phyloP scores from a whole-genome alignment of 2,329 filamentous ascomycete species.

The Ramichloridium luteum region DNA sequence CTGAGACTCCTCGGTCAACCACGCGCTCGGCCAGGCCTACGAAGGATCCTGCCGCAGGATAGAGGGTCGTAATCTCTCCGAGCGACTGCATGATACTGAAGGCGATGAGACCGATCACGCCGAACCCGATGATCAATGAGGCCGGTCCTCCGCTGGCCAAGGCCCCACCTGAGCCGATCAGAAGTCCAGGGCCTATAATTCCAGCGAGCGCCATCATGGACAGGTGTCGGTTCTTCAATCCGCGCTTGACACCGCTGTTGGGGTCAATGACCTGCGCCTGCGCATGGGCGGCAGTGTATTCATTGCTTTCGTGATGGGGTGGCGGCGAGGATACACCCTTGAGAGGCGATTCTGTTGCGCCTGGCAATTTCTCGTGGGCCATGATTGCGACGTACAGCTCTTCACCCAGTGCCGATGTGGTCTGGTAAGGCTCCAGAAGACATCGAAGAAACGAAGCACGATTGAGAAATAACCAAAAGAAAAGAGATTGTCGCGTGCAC shows the following conservation, averaged over 20 bases:
- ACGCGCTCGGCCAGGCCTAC: constrained; percentile 59
- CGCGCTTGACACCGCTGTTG: constrained; percentile 54
- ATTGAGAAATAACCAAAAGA: no score
- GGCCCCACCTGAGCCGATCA: constrained; percentile 60
- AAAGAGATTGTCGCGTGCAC: no score
- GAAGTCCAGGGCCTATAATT: constrained; percentile 55
- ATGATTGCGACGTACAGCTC: no score
- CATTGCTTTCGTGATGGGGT: no score
- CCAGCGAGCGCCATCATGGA: constrained; percentile 43
- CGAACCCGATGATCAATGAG: constrained; percentile 60
- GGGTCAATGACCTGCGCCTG: constrained; percentile 40
- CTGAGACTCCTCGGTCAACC: constrained; percentile 56
- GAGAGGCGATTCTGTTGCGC: no score
- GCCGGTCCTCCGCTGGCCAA: constrained; percentile 58
- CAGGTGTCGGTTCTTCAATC: constrained; percentile 55
- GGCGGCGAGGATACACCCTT: no score
- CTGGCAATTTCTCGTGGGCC: no score
- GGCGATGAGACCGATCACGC: constrained; percentile 57
- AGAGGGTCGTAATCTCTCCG: constrained; percentile 62
- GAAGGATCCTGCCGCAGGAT: constrained; percentile 59
- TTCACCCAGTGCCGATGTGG: no score
- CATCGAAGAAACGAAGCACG: no score
- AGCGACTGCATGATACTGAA: constrained; percentile 58
- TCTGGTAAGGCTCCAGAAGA: no score
- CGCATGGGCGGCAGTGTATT: not conserved